Conservation (phyloP, 2,329 filamentous ascomycete genomes). For the Dryadomyces quercivorus region DNA sequence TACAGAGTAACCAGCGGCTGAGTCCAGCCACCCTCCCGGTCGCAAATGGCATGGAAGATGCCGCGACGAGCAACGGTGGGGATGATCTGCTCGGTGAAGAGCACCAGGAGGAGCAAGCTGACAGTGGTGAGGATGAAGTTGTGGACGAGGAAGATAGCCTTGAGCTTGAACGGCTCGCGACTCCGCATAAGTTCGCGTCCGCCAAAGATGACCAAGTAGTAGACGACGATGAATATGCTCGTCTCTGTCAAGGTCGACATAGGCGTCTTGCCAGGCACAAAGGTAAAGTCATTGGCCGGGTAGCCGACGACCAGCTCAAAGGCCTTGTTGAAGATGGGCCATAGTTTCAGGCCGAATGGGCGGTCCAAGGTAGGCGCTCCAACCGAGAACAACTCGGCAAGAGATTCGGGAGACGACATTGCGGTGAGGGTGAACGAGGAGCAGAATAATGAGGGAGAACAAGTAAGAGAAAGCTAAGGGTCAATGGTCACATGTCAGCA, state of each 20-base stretch:
- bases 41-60: slow-evolving; percentile 81
- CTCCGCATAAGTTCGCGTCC: slow-evolving; percentile 88
- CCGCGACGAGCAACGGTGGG: slow-evolving; percentile 71
- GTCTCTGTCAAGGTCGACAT: slow-evolving; percentile 85
- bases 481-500: not conserved
- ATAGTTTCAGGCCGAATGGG: slow-evolving; percentile 82
- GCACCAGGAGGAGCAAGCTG: slow-evolving; percentile 64
- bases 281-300: slow-evolving; percentile 74
- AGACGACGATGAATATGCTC: slow-evolving; percentile 66
- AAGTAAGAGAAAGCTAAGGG: not conserved
- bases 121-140: slow-evolving; percentile 88
- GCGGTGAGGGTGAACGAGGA: not conserved
- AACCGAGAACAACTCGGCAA: slow-evolving; percentile 21
- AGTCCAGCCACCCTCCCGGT: slow-evolving; percentile 77
- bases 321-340: slow-evolving; percentile 87
- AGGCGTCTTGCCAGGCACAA: slow-evolving; percentile 68
- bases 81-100: slow-evolving; percentile 86
- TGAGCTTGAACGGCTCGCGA: slow-evolving; percentile 74
- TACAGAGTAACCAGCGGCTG: slow-evolving; percentile 87
- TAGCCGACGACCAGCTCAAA: slow-evolving; percentile 70
- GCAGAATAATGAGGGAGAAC: not conserved
- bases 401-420: slow-evolving; percentile 8
- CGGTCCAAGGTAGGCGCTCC: slow-evolving; percentile 74
- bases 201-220: slow-evolving; percentile 90
- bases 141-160: slow-evolving; percentile 84